Evolutionary conservation across 768 basidiomycete genomes (phyloP).

Genomic region (Chalciporus piperatus): DNA sequence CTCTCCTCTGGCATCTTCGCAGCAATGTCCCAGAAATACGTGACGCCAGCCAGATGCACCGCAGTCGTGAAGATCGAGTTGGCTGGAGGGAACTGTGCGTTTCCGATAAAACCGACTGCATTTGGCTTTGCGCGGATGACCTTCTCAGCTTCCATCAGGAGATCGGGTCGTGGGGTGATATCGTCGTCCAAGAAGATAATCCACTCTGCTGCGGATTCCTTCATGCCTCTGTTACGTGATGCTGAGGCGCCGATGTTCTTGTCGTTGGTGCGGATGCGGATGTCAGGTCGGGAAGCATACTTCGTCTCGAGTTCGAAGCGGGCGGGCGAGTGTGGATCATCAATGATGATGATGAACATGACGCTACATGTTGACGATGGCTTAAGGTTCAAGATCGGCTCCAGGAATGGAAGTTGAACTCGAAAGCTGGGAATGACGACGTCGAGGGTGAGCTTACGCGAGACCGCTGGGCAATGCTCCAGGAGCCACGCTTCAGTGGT

Average conservation of each 20-base stretch:
- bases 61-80: conserved; percentile 50
- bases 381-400: conserved; percentile 43
- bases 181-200: conserved; percentile 63
- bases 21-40: conserved; percentile 63
- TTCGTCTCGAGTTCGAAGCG: conserved; percentile 38
- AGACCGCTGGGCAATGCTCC: conserved; percentile 14
- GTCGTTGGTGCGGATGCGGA: conserved; percentile 52
- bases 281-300: conserved; percentile 44
- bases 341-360: conserved; percentile 60
- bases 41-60: conserved; percentile 53
- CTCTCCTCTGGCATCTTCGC: conserved; percentile 37
- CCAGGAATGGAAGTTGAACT: conserved; percentile 44
- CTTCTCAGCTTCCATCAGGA: conserved; percentile 47
- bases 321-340: conserved; percentile 45
- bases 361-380: conserved; percentile 41
- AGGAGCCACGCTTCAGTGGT: conserved; percentile 38
- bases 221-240: conserved; percentile 53
- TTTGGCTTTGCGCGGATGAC: conserved; percentile 43
- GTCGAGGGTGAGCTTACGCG: conserved; percentile 48
- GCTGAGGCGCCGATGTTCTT: conserved; percentile 50
- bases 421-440: conserved; percentile 57
- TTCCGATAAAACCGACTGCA: conserved; percentile 57
- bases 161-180: conserved; percentile 38
- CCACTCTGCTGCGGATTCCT: conserved; percentile 57
- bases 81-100: conserved; percentile 46